A percentile compares a stretch with the other conserved stretches of the same genome.
phyloP scores from a whole-genome alignment of 2,329 filamentous ascomycete genomes.

The Fusarium sp. region DNA sequence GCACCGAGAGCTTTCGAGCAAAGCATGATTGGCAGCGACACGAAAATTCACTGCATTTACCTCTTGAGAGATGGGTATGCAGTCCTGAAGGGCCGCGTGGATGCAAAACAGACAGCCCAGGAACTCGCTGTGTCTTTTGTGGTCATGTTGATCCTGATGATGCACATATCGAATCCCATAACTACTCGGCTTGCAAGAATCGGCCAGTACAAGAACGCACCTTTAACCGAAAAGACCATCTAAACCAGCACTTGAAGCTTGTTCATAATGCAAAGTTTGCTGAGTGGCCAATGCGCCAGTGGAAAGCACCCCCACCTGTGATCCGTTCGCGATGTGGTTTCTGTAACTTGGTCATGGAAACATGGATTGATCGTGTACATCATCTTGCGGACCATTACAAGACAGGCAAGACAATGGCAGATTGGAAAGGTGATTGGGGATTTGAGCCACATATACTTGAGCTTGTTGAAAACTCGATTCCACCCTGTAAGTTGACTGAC shows the following conservation, averaged over 20 bases:
- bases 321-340: constrained; percentile 60
- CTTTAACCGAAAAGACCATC: constrained; percentile 61
- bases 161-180: constrained; percentile 56
- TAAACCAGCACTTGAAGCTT: constrained; percentile 59
- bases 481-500: constrained; percentile 52
- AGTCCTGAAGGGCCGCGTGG: constrained; percentile 54
- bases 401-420: constrained; percentile 58
- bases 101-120: constrained; percentile 55
- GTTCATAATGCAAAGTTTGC: constrained; percentile 60
- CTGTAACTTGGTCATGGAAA: constrained; percentile 55
- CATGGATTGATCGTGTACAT: constrained; percentile 55
- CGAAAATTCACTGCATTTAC: constrained; percentile 63
- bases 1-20: constrained; percentile 61
- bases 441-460: constrained; percentile 57
- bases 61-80: constrained; percentile 63
- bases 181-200: constrained; percentile 64
- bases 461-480: constrained; percentile 60
- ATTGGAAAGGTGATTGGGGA: constrained; percentile 62
- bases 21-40: constrained; percentile 66
- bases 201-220: constrained; percentile 62
- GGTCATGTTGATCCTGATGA: constrained; percentile 52
- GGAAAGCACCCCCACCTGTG: constrained; percentile 56
- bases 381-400: constrained; percentile 61
- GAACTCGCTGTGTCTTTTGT: constrained; percentile 57
- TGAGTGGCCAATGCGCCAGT: constrained; percentile 50